Evolutionary conservation across 169 alveolate genomes (phyloP), one percentile per base, ranked within the genome.

Genomic region (Eimeria nieschulzi): DNA sequence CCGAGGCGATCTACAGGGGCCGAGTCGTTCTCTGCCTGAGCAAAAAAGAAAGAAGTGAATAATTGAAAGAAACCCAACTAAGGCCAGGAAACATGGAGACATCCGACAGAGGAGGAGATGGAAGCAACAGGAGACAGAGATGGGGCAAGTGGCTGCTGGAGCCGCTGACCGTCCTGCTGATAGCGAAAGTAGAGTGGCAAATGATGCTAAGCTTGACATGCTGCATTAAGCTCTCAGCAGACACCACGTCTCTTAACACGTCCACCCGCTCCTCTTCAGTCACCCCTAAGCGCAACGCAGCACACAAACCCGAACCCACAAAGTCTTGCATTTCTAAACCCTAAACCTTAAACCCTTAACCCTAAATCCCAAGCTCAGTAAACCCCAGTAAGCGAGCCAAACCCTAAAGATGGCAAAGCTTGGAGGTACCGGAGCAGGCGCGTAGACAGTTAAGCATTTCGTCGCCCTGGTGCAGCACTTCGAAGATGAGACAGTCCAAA

Each of bases 231-330:
- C 83, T 39, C 83, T 73, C 83, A 13, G 83, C 83, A 73, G 83
- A 73, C 33, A 73, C 83, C 59, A 73, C 83, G 63, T 73, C 83
- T 6, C 83, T 10, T 23, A 73, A 23, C 61, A 73, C 59, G 23
- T 73, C 83, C 59, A 73, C 83, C 12, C 83, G 59, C 64, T 73
- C 83, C 15, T 73, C 83, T n/a, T 73, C 83, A 10, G 33, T 15
- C 21, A 15, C 66, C 64, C 83, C 83, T 73, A 33, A 33, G 46
- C 46, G 46, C 46, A 33, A 33, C 46, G 83, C 15, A 73, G 55
- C 13, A 56, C 83, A 9, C 63, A 73, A 73, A 73, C 83, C 64
- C 83, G 21, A 73, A 73, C 15, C 83, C 59, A 25, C 51, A 46
- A 73, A 46, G 46, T 33, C 46, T 33, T 33, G 46, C 46, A 33